phyloP scores from a whole-genome alignment of 257 asterid species.

The Penstemon newberryi region DNA sequence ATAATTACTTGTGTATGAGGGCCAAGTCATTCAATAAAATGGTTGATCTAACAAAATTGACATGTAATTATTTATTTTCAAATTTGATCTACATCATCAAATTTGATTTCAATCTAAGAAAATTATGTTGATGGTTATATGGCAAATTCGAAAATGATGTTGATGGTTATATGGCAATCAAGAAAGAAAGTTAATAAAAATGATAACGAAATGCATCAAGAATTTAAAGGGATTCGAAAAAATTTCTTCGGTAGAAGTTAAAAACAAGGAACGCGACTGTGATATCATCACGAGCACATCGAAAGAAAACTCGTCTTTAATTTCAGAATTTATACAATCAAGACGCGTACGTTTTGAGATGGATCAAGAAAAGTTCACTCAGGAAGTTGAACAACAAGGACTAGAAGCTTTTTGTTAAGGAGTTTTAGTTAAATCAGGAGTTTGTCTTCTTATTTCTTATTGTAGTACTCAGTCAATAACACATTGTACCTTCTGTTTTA shows the following conservation, averaged over 20 bases:
- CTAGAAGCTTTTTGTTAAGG: conserved; percentile 17
- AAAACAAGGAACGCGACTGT: too few species aligned
- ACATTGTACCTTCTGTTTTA: too few species aligned
- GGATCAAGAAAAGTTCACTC: conserved; percentile 14
- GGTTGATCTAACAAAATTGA: too few species aligned
- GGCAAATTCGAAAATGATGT: conserved; percentile 8
- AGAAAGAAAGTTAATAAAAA: background rate
- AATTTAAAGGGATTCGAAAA: conserved; percentile 13
- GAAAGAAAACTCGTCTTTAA: conserved; percentile 15
- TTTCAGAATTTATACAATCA: conserved; percentile 23
- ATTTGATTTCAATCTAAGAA: background rate
- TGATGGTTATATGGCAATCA: background rate
- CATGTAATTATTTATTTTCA: too few species aligned
- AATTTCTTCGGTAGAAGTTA: background rate
- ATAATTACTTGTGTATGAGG: too few species aligned
- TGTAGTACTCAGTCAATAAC: conserved; percentile 27
- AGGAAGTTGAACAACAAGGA: conserved; percentile 15
- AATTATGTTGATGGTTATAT: conserved; percentile 13
- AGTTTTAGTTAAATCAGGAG: background rate
- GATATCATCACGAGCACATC: background rate
- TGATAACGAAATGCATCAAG: conserved; percentile 19
- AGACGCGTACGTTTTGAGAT: background rate
- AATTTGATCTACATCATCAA: too few species aligned
- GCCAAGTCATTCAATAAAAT: too few species aligned
- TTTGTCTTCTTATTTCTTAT: conserved; percentile 9